Percentiles rank a stretch among this genome's conserved stretches.
These are phyloP conservation scores for Aureobasidium sp. DNA, from an alignment of 2,329 filamentous ascomycete species.

Conservation along the genomic window DNA sequence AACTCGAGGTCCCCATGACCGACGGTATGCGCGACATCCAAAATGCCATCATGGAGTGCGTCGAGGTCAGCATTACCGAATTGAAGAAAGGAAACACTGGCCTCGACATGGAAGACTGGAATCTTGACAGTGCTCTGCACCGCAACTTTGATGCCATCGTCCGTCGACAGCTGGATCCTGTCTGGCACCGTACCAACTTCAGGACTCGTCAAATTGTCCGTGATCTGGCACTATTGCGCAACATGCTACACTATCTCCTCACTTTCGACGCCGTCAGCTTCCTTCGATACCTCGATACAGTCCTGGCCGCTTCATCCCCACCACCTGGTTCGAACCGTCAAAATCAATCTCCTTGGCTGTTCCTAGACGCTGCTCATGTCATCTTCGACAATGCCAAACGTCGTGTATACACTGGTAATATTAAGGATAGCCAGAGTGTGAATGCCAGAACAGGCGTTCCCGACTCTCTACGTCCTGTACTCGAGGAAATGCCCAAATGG, in stretches of 20 bases:
- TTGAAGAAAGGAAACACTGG: constrained; percentile 85
- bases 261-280: constrained; percentile 87
- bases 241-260: constrained; percentile 72
- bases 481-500: constrained; percentile 97
- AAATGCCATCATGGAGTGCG: constrained; percentile 89
- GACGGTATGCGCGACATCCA: constrained; percentile 90
- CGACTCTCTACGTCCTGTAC: constrained; percentile 65
- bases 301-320: constrained; percentile 83
- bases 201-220: constrained; percentile 92
- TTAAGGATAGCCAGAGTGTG: constrained; percentile 51
- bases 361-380: constrained; percentile 87
- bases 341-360: constrained; percentile 91
- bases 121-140: constrained; percentile 82
- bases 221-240: constrained; percentile 75
- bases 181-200: constrained; percentile 95
- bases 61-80: constrained; percentile 89
- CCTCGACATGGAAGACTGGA: constrained; percentile 96
- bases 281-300: constrained; percentile 87
- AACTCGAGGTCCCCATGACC: constrained; percentile 93
- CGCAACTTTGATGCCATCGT: constrained; percentile 88
- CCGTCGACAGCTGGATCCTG: constrained; percentile 82
- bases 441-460: constrained; percentile 44
- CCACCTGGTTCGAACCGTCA: constrained; percentile 80
- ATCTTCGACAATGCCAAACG: constrained; percentile 87
- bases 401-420: constrained; percentile 73